Evolutionary conservation across 768 basidiomycete genomes (phyloP).

Genomic region (Kockovaella imperatae): DNA sequence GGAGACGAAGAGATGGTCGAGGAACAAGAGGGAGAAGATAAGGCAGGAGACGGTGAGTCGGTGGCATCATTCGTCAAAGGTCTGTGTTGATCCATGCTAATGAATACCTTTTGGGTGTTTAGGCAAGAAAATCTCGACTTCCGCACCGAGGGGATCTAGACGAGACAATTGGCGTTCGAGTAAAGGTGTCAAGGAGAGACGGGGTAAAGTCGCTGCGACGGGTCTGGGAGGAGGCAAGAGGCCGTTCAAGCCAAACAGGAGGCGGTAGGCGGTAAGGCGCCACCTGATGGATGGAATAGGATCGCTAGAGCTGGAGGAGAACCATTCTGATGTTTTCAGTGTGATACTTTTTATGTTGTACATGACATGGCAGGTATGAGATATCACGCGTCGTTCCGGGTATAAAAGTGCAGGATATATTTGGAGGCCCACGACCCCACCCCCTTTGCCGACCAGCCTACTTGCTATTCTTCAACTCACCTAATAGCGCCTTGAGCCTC

Average conservation of each 20-base stretch:
- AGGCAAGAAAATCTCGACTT: slow-evolving; percentile 59
- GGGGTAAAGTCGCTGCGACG: slow-evolving; percentile 30
- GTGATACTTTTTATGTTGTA: too few relatives aligned
- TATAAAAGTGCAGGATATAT: background rate
- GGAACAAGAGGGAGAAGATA: slow-evolving; percentile 22
- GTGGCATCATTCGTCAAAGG: background rate
- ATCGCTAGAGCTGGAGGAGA: background rate
- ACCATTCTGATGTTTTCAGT: too few relatives aligned
- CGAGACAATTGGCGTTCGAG: slow-evolving; percentile 74
- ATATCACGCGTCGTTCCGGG: background rate
- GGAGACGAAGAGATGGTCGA: slow-evolving; percentile 13
- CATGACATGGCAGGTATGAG: too few relatives aligned
- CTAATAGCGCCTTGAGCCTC: slow-evolving; percentile 57
- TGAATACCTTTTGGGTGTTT: too few relatives aligned
- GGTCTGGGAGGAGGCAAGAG: slow-evolving; percentile 18
- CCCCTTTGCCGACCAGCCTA: slow-evolving; percentile 1
- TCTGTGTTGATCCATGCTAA: background rate
- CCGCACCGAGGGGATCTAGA: slow-evolving; percentile 67
- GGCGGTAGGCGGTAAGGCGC: slow-evolving; percentile 14
- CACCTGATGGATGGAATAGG: too few relatives aligned
- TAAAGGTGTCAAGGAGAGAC: slow-evolving; percentile 53
- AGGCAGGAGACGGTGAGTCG: too few relatives aligned
- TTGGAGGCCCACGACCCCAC: background rate
- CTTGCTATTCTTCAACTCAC: slow-evolving; percentile 52
- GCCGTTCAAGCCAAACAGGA: slow-evolving; percentile 24